Percentiles rank a stretch among this genome's conserved stretches.
These are phyloP conservation scores for Cairneyella variabilis DNA, from an alignment of 495 filamentous ascomycete species.

Conservation along the genomic window DNA sequence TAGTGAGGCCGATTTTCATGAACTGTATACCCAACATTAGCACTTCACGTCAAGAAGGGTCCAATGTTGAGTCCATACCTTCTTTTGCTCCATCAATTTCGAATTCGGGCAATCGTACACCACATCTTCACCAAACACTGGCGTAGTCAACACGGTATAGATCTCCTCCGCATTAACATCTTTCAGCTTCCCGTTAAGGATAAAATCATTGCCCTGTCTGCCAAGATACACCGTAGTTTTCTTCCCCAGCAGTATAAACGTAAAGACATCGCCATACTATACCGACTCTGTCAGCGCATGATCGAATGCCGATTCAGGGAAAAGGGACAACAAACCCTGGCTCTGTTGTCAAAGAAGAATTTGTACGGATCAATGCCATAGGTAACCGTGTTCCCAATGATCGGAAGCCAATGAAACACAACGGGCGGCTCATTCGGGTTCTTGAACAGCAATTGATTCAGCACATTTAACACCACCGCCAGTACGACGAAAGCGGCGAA, in stretches of 20 bases:
- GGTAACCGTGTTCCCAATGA: slow-evolving; percentile 71
- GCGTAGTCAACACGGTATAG: slow-evolving; percentile 74
- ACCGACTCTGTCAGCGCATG: no score
- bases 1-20: slow-evolving; percentile 78
- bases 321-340: slow-evolving; percentile 50
- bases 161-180: slow-evolving; percentile 80
- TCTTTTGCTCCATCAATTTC: slow-evolving; percentile 78
- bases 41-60: no score
- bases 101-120: slow-evolving; percentile 83
- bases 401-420: slow-evolving; percentile 78
- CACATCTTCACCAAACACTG: slow-evolving; percentile 80
- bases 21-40: slow-evolving; percentile 46
- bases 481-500: slow-evolving; percentile 42
- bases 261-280: slow-evolving; percentile 77
- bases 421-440: slow-evolving; percentile 70
- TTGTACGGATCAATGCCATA: slow-evolving; percentile 82
- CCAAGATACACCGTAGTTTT: slow-evolving; percentile 75
- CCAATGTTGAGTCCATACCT: neutral
- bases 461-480: slow-evolving; percentile 58
- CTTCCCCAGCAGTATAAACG: slow-evolving; percentile 70
- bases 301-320: neutral
- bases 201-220: slow-evolving; percentile 74
- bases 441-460: slow-evolving; percentile 63
- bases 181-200: slow-evolving; percentile 76
- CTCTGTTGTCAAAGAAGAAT: slow-evolving; percentile 68